Percentiles rank a stretch among this genome's conserved stretches.
Evolutionary conservation across 108 stramenopile genomes (phyloP).

Genomic region (Pseudonitzschia delicatissima): DNA sequence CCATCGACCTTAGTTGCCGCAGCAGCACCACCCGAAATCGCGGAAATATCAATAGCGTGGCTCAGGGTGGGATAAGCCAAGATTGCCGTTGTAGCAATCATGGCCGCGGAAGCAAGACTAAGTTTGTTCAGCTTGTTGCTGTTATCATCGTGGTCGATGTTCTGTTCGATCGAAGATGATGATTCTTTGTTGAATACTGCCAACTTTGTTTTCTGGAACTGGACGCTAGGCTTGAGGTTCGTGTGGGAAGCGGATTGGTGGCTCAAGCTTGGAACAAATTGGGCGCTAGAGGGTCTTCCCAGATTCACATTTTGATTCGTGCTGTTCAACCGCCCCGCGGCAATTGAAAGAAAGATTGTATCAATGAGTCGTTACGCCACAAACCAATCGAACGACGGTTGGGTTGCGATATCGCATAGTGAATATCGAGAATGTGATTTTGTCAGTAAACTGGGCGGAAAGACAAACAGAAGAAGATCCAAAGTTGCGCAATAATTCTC

Average conservation of each 20-base stretch:
- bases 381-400: too few species aligned
- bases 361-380: not conserved
- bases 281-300: not conserved
- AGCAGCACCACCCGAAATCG: constrained; percentile 1
- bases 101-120: not conserved
- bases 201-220: not conserved
- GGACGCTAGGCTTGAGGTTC: not conserved
- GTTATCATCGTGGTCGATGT: not conserved
- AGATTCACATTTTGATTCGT: not conserved
- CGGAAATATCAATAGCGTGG: not conserved
- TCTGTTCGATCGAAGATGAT: not conserved
- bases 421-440: not conserved
- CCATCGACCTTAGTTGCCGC: not conserved
- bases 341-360: not conserved
- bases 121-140: not conserved
- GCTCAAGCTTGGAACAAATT: not conserved
- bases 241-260: not conserved
- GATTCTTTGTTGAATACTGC: not conserved
- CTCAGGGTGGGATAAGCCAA: not conserved
- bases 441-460: not conserved
- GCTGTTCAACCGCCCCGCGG: not conserved
- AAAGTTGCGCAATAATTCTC: not conserved
- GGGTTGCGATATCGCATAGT: too few species aligned
- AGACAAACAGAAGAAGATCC: not conserved
- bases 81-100: not conserved